Evolutionary conservation across 2,329 filamentous ascomycete genomes (phyloP).

Genomic region (Xylariales sp.): DNA sequence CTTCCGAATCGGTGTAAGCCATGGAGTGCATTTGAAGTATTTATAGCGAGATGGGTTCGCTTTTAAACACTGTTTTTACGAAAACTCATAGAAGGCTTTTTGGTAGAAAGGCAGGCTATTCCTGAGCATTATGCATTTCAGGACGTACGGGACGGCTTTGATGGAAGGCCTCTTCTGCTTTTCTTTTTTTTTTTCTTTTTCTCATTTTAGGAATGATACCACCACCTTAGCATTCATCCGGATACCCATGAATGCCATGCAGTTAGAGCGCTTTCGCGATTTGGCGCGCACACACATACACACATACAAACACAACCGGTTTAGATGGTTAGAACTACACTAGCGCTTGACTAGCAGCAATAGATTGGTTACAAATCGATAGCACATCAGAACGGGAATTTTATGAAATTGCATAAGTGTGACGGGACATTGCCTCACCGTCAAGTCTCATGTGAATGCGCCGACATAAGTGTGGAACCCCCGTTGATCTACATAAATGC

Average conservation of each 20-base stretch:
- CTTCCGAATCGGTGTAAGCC: constrained; percentile 21
- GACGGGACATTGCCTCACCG: background rate
- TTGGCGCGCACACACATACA: background rate
- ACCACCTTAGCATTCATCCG: constrained; percentile 24
- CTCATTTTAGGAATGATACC: constrained; percentile 27
- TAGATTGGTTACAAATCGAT: constrained; percentile 17
- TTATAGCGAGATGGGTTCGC: background rate
- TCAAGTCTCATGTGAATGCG: background rate
- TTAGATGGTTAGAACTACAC: constrained; percentile 9
- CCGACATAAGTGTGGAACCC: background rate
- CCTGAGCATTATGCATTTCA: background rate
- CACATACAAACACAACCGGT: background rate
- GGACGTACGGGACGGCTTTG: background rate
- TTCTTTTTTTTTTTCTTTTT: constrained; percentile 12
- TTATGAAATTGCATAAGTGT: constrained; percentile 11
- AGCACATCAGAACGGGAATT: background rate
- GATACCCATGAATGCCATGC: constrained; percentile 7
- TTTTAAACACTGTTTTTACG: constrained; percentile 8
- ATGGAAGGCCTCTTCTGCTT: background rate
- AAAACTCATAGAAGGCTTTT: constrained; percentile 21
- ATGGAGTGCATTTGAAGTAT: background rate
- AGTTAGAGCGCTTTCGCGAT: background rate
- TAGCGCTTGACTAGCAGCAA: constrained; percentile 22
- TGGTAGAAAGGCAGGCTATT: constrained; percentile 15
- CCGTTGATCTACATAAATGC: constrained; percentile 8